phyloP scores from a whole-genome alignment of 2,329 filamentous ascomycete species.

The Plectosphaerella plurivora region DNA sequence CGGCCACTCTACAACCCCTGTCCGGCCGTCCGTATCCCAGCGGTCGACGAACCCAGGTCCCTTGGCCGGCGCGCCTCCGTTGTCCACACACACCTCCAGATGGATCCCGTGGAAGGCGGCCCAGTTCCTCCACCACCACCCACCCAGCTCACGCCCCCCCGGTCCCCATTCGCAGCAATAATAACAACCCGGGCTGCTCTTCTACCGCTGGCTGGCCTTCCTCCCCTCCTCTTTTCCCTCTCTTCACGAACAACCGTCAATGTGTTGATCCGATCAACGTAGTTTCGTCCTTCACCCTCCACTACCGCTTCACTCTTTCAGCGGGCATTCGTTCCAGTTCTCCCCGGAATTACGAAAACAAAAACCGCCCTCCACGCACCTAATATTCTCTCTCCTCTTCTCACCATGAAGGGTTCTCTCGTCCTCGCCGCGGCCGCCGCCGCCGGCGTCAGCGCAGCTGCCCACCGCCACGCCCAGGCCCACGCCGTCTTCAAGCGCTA shows the following conservation, averaged over 20 bases:
- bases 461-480: constrained; percentile 60
- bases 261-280: constrained; percentile 48
- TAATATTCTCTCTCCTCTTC: constrained; percentile 26
- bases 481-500: constrained; percentile 52
- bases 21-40: neutral
- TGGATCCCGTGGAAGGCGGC: neutral
- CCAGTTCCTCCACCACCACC: neutral
- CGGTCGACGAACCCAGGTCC: too few species aligned
- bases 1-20: neutral
- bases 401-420: constrained; percentile 71
- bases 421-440: constrained; percentile 62
- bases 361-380: constrained; percentile 14
- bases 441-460: constrained; percentile 50
- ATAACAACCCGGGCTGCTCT: constrained; percentile 36
- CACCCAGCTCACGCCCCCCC: neutral
- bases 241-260: constrained; percentile 40
- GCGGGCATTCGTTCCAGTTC: constrained; percentile 67
- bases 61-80: neutral
- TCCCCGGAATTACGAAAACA: constrained; percentile 20
- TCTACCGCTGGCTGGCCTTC: constrained; percentile 27
- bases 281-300: constrained; percentile 45
- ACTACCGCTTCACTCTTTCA: constrained; percentile 83
- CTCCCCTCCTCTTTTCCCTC: constrained; percentile 26
- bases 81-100: neutral
- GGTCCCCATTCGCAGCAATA: constrained; percentile 21